Base-by-base conservation (phyloP, 306 rosid species). In the Corylus avellana region DNA sequence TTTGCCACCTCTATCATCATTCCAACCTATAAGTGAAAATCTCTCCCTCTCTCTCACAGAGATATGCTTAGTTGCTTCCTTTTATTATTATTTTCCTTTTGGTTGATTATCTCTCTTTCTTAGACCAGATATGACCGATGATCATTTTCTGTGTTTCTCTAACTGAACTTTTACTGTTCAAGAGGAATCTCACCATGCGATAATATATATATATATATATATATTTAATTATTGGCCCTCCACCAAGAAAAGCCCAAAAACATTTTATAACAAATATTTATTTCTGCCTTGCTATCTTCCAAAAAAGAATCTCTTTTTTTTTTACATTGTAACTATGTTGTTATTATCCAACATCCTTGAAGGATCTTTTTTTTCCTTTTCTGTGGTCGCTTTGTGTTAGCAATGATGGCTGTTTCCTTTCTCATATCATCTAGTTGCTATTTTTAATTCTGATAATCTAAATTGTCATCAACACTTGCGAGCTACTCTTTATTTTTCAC, bases 341-440 rank as follows among this genome's bases (percentile, higher is more conserved):
- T 78, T 77, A 78, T 78, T 27, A 80, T 66, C 25, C 87, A 44
- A 48, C 79, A 69, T 81, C 77, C 35, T 70, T 81, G 29, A 71
- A 85, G 81, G 79, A 63, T 56, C 78, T 73, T 27, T 72, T 85
- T 85, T 82, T 49, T 13, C 86, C 80, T 84, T 92, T 90, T 78
- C 79, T 27, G 74, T 3, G 53, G 87, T 59, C 64, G 78, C 88
- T 88, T 86, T 89, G 88, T 86, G 90, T 81, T 54, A 83, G 82
- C 87, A 86, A 91, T 92, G 79, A 94, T 91, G 84, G 86, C 82
- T 85, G 92, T 87, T 85, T 82, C 91, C 87, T 39, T 79, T 82
- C 84, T 68, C 87, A 76, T 84, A 54, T 85, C 58, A 68, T 70
- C 79, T 51, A 9, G 75, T 86, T 83, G 80, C 75, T 83, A 72